phyloP scores from a whole-genome alignment of 345 rosid genomes.

The Gossypium mustelinum region DNA sequence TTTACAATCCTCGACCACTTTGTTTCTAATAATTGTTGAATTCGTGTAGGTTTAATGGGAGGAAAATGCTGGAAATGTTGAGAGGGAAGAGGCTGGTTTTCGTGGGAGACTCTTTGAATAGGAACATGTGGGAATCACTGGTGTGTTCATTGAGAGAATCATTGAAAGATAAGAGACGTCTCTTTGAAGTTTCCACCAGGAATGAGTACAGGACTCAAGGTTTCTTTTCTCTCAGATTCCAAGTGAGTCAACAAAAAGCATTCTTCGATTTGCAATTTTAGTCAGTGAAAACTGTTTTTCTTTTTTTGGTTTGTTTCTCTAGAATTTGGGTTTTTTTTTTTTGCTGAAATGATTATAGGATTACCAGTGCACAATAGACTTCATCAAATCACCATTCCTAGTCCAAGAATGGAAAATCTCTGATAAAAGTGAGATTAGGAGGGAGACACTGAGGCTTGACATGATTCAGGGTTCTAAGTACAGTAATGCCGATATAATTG shows the following conservation, averaged over 20 bases:
- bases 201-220: conserved; percentile 41
- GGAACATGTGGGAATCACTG: conserved; percentile 78
- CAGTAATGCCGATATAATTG: conserved; percentile 41
- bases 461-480: conserved; percentile 33
- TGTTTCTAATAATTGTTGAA: background rate
- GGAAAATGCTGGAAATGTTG: conserved; percentile 49
- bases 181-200: conserved; percentile 39
- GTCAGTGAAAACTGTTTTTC: background rate
- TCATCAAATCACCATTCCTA: conserved; percentile 44
- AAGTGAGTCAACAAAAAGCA: conserved; percentile 17
- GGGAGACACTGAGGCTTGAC: conserved; percentile 45
- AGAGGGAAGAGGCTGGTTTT: conserved; percentile 61
- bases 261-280: background rate
- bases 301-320: no score
- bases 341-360: conserved; percentile 26
- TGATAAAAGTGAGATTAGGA: conserved; percentile 21
- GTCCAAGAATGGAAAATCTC: conserved; percentile 39
- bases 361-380: conserved; percentile 40
- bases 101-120: conserved; percentile 64
- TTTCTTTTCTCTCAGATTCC: conserved; percentile 51
- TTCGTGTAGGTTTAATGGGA: conserved; percentile 49
- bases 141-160: conserved; percentile 61
- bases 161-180: conserved; percentile 40
- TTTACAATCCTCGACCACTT: background rate
- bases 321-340: no score